These are phyloP conservation scores for Taxillus chinensis DNA, from an alignment of 164 flowering plant species.

Conservation along the genomic window DNA sequence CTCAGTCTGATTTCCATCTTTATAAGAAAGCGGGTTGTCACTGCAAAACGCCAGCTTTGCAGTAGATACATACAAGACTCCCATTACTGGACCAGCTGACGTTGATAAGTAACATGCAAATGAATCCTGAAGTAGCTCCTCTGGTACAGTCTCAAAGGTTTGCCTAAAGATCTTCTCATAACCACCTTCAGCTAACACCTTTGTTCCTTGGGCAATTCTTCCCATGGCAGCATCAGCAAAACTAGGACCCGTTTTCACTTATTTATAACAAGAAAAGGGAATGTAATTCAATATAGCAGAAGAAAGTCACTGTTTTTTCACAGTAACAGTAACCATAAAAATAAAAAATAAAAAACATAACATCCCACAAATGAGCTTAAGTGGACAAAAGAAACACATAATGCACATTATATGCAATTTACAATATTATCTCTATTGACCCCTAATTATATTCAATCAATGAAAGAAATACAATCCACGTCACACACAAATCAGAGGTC, in stretches of 20 bases:
- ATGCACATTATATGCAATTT: too few relatives aligned
- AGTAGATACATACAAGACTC: constrained; percentile 60
- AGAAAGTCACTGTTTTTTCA: not conserved
- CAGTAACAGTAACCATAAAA: too few relatives aligned
- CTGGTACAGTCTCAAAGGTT: constrained; percentile 64
- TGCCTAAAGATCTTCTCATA: constrained; percentile 70
- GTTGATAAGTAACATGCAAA: constrained; percentile 79
- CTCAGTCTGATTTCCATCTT: constrained; percentile 43
- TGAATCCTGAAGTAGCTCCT: constrained; percentile 55
- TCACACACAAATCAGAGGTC: too few relatives aligned
- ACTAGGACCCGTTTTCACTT: constrained; percentile 80
- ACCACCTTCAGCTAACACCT: constrained; percentile 79
- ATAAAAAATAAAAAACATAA: too few relatives aligned
- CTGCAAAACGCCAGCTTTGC: constrained; percentile 77
- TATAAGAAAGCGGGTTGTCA: constrained; percentile 72
- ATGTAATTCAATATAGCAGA: not conserved
- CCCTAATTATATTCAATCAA: too few relatives aligned
- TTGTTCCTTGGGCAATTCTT: constrained; percentile 79
- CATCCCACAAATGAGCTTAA: too few relatives aligned
- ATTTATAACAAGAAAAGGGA: not conserved
- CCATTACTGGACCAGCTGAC: constrained; percentile 84
- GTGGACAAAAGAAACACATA: too few relatives aligned
- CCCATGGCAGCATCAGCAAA: constrained; percentile 82
- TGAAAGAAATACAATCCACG: too few relatives aligned
- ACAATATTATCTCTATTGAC: too few relatives aligned